A percentile compares a stretch with the other conserved stretches of the same genome.
Evolutionary conservation across 768 basidiomycete genomes (phyloP).

Genomic region (Auricularia heimuer): DNA sequence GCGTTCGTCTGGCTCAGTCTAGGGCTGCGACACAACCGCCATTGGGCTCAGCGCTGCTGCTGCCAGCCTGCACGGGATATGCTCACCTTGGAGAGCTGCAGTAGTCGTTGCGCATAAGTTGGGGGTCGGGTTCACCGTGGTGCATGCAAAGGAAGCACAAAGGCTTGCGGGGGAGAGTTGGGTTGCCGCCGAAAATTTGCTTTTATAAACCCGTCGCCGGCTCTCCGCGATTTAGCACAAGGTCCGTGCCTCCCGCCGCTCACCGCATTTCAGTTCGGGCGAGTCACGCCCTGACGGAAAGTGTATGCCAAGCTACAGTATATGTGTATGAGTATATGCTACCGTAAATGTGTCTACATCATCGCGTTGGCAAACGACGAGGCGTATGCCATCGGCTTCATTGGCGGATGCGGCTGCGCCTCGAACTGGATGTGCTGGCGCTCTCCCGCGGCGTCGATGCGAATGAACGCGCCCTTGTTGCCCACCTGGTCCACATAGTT

Average conservation of each 20-base stretch:
- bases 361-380: slow-evolving; percentile 55
- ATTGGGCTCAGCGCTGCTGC: neutral
- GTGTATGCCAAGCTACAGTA: neutral
- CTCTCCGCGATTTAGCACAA: neutral
- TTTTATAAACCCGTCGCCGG: neutral
- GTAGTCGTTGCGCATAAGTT: neutral
- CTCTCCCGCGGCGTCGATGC: slow-evolving; percentile 68
- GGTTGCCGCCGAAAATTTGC: neutral
- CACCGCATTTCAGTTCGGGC: neutral
- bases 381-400: slow-evolving; percentile 90
- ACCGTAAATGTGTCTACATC: slow-evolving; percentile 35
- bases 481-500: slow-evolving; percentile 90
- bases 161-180: neutral
- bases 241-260: too few species aligned
- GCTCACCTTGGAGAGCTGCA: neutral
- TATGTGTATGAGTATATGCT: neutral
- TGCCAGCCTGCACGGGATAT: neutral
- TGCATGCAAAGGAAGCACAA: neutral
- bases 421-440: slow-evolving; percentile 74
- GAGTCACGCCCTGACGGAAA: neutral
- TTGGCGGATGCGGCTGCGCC: slow-evolving; percentile 76
- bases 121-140: neutral
- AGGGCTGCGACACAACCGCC: neutral
- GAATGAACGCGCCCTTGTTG: slow-evolving; percentile 79
- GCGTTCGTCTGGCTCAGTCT: slow-evolving; percentile 5